Evolutionary conservation across 2,329 filamentous ascomycete genomes (phyloP).

Genomic region (Trichoderma sp.): DNA sequence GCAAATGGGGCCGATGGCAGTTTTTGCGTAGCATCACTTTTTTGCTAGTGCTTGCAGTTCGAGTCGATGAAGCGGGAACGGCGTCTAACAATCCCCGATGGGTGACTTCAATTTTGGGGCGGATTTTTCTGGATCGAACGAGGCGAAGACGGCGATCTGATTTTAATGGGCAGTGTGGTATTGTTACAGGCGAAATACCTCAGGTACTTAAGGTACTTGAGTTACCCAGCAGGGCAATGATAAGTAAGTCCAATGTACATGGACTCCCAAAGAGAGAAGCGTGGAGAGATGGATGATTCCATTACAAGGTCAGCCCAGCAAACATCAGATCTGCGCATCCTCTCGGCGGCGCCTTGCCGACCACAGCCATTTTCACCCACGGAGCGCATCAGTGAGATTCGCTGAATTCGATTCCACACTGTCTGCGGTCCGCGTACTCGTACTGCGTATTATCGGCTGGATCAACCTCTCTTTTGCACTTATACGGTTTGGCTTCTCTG

Average conservation of each 20-base stretch:
- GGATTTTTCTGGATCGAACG: neutral
- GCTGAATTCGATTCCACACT: neutral
- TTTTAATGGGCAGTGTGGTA: neutral
- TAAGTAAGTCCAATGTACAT: neutral
- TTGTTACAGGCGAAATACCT: neutral
- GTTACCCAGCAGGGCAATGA: neutral
- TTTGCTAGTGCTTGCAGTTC: neutral
- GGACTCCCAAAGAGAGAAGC: neutral
- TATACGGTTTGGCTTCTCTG: neutral
- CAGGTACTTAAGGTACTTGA: too few species aligned
- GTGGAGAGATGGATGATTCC: neutral
- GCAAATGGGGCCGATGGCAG: neutral
- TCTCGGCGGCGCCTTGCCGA: constrained; percentile 7
- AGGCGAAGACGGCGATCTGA: neutral
- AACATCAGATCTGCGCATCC: constrained; percentile 16
- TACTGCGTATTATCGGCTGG: neutral
- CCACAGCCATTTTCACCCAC: neutral
- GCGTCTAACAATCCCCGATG: neutral
- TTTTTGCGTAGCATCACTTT: neutral
- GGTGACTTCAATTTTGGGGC: neutral
- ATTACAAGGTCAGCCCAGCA: neutral
- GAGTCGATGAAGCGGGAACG: neutral
- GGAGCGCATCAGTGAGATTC: neutral
- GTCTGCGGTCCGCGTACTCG: neutral
- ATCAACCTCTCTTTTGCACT: neutral